Evolutionary conservation across 164 flowering plant species (phyloP).

Genomic region (Vitis vinifera): DNA sequence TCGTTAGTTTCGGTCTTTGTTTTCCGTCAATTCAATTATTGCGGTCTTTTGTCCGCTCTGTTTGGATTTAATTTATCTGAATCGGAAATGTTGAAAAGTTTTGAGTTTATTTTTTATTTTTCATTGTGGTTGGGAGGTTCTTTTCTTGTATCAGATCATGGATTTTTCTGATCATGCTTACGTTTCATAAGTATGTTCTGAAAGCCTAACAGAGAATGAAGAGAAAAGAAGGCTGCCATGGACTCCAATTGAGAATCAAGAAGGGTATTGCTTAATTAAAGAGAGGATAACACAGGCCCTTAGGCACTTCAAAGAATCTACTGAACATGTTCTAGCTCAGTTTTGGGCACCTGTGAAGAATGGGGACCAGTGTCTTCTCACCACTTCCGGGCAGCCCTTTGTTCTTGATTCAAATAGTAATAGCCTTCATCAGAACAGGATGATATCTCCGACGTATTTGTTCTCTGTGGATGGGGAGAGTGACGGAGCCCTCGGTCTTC

Average conservation of each 20-base stretch:
- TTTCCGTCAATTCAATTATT: no score
- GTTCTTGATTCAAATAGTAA: conserved; percentile 71
- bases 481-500: conserved; percentile 80
- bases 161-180: no score
- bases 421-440: conserved; percentile 82
- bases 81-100: no score
- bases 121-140: no score
- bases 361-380: conserved; percentile 65
- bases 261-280: conserved; percentile 69
- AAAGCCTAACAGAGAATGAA: conserved; percentile 27
- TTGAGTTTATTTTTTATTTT: no score
- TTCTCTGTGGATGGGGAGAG: conserved; percentile 76
- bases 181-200: conserved; percentile 1
- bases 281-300: conserved; percentile 91
- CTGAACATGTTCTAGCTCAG: conserved; percentile 84
- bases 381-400: conserved; percentile 97
- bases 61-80: no score
- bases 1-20: conserved; percentile 6
- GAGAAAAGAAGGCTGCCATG: conserved; percentile 31
- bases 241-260: conserved; percentile 44
- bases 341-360: conserved; percentile 93
- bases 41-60: no score
- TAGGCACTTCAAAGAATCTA: conserved; percentile 71
- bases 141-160: no score
- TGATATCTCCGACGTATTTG: conserved; percentile 70